Conservation (phyloP, 768 basidiomycete species). For the Mycena capillaripes region DNA sequence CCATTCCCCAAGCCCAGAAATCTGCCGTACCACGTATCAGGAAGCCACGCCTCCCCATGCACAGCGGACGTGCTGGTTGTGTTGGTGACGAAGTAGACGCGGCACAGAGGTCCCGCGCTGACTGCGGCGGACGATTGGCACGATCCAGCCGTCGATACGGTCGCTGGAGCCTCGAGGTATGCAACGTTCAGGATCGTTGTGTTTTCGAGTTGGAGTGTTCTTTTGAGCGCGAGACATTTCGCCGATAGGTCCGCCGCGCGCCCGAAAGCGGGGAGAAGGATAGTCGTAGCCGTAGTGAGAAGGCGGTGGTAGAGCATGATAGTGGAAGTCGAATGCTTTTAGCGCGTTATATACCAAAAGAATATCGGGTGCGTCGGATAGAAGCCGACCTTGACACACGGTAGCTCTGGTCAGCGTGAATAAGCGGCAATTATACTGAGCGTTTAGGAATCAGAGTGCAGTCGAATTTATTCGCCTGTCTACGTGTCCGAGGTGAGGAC, state of each 20-base stretch:
- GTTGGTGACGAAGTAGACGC: slow-evolving; percentile 23
- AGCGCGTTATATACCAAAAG: neutral
- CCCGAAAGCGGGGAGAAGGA: neutral
- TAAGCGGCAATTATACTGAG: neutral
- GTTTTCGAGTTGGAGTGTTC: slow-evolving; percentile 20
- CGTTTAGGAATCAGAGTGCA: neutral
- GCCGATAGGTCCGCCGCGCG: neutral
- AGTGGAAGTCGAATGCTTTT: neutral
- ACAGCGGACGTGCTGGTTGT: slow-evolving; percentile 28
- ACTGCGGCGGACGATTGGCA: slow-evolving; percentile 14
- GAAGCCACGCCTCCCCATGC: slow-evolving; percentile 33
- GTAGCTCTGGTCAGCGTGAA: neutral
- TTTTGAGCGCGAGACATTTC: slow-evolving; percentile 8
- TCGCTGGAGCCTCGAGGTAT: slow-evolving; percentile 17
- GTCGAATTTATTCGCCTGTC: neutral
- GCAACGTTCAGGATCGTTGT: slow-evolving; percentile 17
- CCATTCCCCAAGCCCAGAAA: slow-evolving; percentile 33
- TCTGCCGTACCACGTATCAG: slow-evolving; percentile 27
- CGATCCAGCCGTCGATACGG: slow-evolving; percentile 20
- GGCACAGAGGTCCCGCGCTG: slow-evolving; percentile 20
- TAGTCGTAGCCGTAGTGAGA: neutral
- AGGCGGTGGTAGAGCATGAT: neutral
- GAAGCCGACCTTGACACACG: neutral
- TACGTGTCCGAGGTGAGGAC: too few relatives aligned
- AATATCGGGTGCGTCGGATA: neutral